These are phyloP conservation scores for Fusarium fracticaudum DNA, from an alignment of 2,329 filamentous ascomycete species.

Conservation along the genomic window DNA sequence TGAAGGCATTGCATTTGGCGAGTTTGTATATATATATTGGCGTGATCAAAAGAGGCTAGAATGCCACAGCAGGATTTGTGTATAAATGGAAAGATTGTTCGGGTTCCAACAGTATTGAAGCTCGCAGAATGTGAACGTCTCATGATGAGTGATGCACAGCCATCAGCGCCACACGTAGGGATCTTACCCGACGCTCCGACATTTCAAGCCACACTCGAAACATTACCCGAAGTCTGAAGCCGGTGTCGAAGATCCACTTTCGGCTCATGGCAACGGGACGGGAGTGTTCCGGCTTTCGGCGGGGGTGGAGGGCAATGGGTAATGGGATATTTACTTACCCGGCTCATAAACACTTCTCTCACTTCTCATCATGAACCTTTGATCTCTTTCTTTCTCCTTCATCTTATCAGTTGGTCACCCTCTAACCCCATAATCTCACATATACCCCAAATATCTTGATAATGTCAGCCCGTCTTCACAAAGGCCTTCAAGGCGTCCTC, in stretches of 20 bases:
- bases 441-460: background rate
- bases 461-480: constrained; percentile 39
- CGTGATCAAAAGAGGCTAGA: background rate
- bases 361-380: constrained; percentile 2
- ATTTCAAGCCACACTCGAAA: constrained; percentile 12
- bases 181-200: constrained; percentile 22
- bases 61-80: background rate
- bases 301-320: constrained; percentile 14
- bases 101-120: background rate
- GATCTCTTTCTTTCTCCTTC: background rate
- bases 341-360: constrained; percentile 7
- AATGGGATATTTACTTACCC: constrained; percentile 40
- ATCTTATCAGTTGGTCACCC: constrained; percentile 1
- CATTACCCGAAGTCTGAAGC: constrained; percentile 42
- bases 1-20: background rate
- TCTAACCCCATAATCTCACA: background rate
- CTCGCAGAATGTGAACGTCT: background rate
- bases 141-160: constrained; percentile 10
- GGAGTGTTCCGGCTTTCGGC: constrained; percentile 27
- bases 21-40: background rate
- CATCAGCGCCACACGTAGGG: constrained; percentile 4
- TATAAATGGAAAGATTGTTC: background rate
- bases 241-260: constrained; percentile 25
- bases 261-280: constrained; percentile 32
- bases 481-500: constrained; percentile 78